Evolutionary conservation across 2,329 filamentous ascomycete genomes (phyloP).

Genomic region (Colletotrichum sp.): DNA sequence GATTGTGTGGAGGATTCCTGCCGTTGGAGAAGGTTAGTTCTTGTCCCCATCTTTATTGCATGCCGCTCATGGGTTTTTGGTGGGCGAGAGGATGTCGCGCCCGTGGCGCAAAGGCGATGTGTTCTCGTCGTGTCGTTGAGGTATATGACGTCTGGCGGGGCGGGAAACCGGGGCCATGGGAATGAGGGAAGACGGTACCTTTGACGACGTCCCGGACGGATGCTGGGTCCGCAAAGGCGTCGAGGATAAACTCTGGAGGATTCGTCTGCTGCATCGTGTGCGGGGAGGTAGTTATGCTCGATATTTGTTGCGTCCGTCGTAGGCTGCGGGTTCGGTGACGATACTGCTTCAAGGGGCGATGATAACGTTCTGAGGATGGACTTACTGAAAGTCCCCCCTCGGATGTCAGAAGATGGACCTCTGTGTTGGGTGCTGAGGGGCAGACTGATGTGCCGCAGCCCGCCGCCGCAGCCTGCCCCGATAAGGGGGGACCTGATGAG

Average conservation of each 20-base stretch:
- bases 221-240: slow-evolving; percentile 89
- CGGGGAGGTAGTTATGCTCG: not conserved
- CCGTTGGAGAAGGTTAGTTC: not conserved
- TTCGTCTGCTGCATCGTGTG: slow-evolving; percentile 53
- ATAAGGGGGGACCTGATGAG: not conserved
- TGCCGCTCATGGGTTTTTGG: not conserved
- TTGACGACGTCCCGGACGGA: slow-evolving; percentile 93
- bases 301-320: not conserved
- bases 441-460: not conserved
- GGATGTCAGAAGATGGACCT: not conserved
- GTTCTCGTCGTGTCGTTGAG: not conserved
- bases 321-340: not conserved
- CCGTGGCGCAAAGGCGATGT: not conserved
- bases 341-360: not conserved
- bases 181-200: slow-evolving; percentile 58
- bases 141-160: slow-evolving; percentile 18
- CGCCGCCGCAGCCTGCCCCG: not conserved
- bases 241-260: slow-evolving; percentile 89
- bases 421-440: slow-evolving; percentile 3
- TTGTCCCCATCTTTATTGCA: not conserved
- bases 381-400: not conserved
- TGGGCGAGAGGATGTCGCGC: not conserved
- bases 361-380: not conserved
- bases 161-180: slow-evolving; percentile 13
- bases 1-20: slow-evolving; percentile 93